Percentiles rank a stretch among this genome's conserved stretches.
phyloP scores from a whole-genome alignment of 257 asterid species.

The Primulina huaijiensis region DNA sequence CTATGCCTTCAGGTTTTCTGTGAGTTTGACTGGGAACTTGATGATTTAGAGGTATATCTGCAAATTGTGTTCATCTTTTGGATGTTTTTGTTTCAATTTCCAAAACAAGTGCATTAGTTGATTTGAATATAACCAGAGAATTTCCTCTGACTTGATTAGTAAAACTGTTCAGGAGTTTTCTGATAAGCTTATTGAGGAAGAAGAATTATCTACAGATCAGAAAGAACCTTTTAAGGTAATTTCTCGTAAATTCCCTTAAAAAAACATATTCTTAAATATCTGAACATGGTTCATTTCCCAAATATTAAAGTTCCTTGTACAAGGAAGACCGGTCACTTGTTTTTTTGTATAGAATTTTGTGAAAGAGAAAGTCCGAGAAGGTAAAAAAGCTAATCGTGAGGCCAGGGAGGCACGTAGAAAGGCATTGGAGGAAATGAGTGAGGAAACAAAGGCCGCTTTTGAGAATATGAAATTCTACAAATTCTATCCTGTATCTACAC shows the following conservation, averaged over 20 bases:
- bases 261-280: not conserved
- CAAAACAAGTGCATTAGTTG: not conserved
- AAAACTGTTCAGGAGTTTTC: constrained; percentile 54
- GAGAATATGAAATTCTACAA: constrained; percentile 67
- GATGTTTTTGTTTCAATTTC: not conserved
- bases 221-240: constrained; percentile 54
- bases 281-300: not conserved
- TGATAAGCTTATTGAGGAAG: constrained; percentile 60
- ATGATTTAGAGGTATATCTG: constrained; percentile 73
- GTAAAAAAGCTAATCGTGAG: constrained; percentile 64
- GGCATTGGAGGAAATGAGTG: constrained; percentile 70
- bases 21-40: constrained; percentile 90
- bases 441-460: constrained; percentile 61
- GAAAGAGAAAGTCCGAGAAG: constrained; percentile 57
- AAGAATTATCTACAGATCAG: constrained; percentile 48
- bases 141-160: constrained; percentile 10
- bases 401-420: constrained; percentile 85
- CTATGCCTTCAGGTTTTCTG: constrained; percentile 62
- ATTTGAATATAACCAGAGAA: not conserved
- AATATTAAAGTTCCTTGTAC: not conserved
- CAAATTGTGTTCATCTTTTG: constrained; percentile 7
- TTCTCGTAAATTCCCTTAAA: too few relatives aligned
- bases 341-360: constrained; percentile 39
- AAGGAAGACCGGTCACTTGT: not conserved
- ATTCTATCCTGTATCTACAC: constrained; percentile 75